These are phyloP conservation scores for Podaxis rugospora DNA, from an alignment of 768 basidiomycete species.

Conservation along the genomic window DNA sequence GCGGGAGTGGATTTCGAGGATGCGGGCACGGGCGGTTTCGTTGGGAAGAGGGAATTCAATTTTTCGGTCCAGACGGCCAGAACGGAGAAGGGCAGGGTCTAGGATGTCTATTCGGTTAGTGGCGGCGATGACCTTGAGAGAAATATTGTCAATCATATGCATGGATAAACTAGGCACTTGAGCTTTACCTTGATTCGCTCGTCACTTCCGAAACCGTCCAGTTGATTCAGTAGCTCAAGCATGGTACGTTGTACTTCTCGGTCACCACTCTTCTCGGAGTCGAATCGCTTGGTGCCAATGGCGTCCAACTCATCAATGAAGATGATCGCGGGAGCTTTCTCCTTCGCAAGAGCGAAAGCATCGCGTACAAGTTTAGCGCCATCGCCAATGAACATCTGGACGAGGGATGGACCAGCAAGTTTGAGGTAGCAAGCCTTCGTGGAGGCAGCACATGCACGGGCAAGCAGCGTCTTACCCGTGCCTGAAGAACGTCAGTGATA, in stretches of 20 bases:
- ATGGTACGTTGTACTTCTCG: slow-evolving; percentile 99
- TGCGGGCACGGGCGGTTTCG: slow-evolving; percentile 93
- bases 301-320: slow-evolving; percentile 98
- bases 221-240: slow-evolving; percentile 96
- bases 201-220: slow-evolving; percentile 97
- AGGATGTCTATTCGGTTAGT: slow-evolving; percentile 99
- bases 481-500: slow-evolving; percentile 31
- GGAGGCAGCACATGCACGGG: slow-evolving; percentile 96
- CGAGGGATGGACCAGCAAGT: slow-evolving; percentile 93
- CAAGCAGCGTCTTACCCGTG: slow-evolving; percentile 96
- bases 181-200: slow-evolving; percentile 86
- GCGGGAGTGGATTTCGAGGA: slow-evolving; percentile 93
- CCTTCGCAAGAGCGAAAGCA: slow-evolving; percentile 96
- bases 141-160: slow-evolving; percentile 10
- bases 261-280: slow-evolving; percentile 98
- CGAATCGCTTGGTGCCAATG: slow-evolving; percentile 98
- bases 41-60: slow-evolving; percentile 98
- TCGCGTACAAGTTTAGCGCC: slow-evolving; percentile 98
- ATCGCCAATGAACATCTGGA: slow-evolving; percentile 99
- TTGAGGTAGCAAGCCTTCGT: slow-evolving; percentile 98
- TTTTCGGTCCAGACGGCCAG: slow-evolving; percentile 95
- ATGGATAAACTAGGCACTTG: neutral
- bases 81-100: slow-evolving; percentile 96
- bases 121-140: slow-evolving; percentile 86
- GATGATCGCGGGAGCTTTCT: slow-evolving; percentile 98